phyloP scores from a whole-genome alignment of 1,139 yeast genomes.

The Debaryomyces fabryi region DNA sequence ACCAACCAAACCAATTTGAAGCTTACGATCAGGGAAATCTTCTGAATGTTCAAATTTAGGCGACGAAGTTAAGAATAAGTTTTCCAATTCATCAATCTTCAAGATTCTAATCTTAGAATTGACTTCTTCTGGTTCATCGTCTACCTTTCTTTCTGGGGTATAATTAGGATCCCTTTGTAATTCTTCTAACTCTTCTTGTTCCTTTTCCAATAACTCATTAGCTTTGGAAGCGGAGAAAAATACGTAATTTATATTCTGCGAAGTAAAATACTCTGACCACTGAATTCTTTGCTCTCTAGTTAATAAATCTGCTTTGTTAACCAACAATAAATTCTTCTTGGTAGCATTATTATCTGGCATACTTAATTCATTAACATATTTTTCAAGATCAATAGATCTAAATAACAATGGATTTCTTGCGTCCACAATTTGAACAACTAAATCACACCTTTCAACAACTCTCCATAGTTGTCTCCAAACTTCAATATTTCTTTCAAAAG shows the following conservation, averaged over 20 bases:
- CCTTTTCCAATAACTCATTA: conserved; percentile 65
- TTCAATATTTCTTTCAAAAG: conserved; percentile 95
- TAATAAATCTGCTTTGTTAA: conserved; percentile 91
- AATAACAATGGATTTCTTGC: conserved; percentile 93
- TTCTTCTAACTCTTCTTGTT: conserved; percentile 45
- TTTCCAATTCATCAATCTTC: conserved; percentile 82
- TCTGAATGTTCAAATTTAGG: conserved; percentile 66
- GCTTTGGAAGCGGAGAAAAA: conserved; percentile 93
- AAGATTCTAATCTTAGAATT: conserved; percentile 67
- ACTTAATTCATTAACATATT: conserved; percentile 70
- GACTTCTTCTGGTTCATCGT: conserved; percentile 17
- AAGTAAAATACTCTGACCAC: conserved; percentile 85
- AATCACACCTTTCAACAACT: conserved; percentile 92
- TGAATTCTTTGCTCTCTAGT: conserved; percentile 71
- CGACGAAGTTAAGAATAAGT: conserved; percentile 74
- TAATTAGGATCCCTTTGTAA: conserved; percentile 20
- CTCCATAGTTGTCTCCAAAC: conserved; percentile 99
- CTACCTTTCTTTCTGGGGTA: conserved; percentile 9
- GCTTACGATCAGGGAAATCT: conserved; percentile 59
- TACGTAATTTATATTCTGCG: conserved; percentile 74
- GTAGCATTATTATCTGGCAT: conserved; percentile 51
- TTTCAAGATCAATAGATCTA: conserved; percentile 86
- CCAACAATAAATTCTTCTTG: conserved; percentile 78
- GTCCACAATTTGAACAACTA: conserved; percentile 96
- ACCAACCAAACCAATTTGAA: conserved; percentile 95